Evolutionary conservation across 2,329 filamentous ascomycete species (phyloP).

Genomic region (Aspergillus aculeatus): DNA sequence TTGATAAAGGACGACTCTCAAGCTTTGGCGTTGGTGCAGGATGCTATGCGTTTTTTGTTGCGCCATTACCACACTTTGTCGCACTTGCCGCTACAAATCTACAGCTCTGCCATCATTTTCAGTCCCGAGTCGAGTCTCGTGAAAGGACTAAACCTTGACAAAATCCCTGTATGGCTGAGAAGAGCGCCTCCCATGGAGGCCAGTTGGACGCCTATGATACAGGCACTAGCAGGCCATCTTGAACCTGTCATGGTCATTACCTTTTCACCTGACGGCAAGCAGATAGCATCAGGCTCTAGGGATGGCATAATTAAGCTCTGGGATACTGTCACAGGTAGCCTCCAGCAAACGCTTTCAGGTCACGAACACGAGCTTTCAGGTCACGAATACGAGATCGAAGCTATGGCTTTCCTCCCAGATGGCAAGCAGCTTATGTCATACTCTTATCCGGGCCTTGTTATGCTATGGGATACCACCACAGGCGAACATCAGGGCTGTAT

Average conservation of each 20-base stretch:
- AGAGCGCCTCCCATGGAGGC: slow-evolving; percentile 3
- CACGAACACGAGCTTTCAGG: too few species aligned
- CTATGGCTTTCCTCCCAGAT: slow-evolving; percentile 23
- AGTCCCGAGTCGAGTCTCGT: slow-evolving; percentile 17
- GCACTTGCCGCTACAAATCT: slow-evolving; percentile 18
- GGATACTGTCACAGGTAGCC: not conserved
- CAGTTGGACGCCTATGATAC: slow-evolving; percentile 8
- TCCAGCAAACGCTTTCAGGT: not conserved
- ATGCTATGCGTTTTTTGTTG: slow-evolving; percentile 15
- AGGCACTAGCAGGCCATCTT: not conserved
- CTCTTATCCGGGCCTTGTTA: not conserved
- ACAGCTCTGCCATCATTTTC: slow-evolving; percentile 19
- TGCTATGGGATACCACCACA: slow-evolving; percentile 12
- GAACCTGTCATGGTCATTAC: not conserved
- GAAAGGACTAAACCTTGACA: slow-evolving; percentile 5
- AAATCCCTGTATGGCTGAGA: slow-evolving; percentile 11
- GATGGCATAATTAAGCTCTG: not conserved
- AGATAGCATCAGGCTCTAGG: not conserved
- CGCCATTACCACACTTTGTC: slow-evolving; percentile 13
- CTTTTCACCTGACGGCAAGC: slow-evolving; percentile 1
- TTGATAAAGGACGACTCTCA: not conserved
- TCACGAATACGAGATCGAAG: slow-evolving; percentile 5
- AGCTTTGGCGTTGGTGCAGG: slow-evolving; percentile 2
- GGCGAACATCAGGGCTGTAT: slow-evolving; percentile 22
- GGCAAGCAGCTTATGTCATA: slow-evolving; percentile 13